Evolutionary conservation across 2,329 filamentous ascomycete genomes (phyloP).

Genomic region (Venturia carpophila): DNA sequence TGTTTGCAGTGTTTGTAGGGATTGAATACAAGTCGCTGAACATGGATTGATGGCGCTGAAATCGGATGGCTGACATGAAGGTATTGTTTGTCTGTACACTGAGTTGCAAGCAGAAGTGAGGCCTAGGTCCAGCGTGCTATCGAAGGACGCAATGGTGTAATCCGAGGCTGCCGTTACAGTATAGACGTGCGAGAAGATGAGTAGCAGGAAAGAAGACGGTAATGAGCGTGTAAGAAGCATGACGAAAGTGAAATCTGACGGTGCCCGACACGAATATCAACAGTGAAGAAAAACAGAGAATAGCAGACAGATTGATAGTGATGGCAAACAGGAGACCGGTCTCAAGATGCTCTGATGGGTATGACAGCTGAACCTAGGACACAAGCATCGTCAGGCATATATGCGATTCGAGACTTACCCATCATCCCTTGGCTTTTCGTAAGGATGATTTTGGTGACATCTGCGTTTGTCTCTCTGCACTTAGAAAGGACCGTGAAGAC

Average conservation of each 20-base stretch:
- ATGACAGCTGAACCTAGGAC: not conserved
- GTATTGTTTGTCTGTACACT: constrained; percentile 3
- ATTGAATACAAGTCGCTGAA: constrained; percentile 7
- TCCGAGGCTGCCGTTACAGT: not conserved
- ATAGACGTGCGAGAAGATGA: not conserved
- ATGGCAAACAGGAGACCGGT: not conserved
- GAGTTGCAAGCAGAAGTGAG: constrained; percentile 4
- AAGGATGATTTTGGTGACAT: not conserved
- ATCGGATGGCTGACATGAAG: constrained; percentile 9
- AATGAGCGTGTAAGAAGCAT: constrained; percentile 5
- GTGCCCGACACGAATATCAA: not conserved
- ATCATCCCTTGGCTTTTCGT: not conserved
- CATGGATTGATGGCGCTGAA: constrained; percentile 14
- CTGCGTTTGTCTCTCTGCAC: not conserved
- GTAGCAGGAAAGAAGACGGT: constrained; percentile 6
- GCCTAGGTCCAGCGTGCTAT: not conserved
- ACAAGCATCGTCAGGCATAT: not conserved
- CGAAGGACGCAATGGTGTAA: constrained; percentile 12
- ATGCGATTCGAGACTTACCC: not conserved
- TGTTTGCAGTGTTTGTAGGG: not conserved
- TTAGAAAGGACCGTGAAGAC: not conserved
- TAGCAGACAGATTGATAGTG: not conserved
- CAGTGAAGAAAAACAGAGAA: not conserved
- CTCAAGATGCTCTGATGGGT: constrained; percentile 1
- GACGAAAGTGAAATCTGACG: not conserved